phyloP scores from a whole-genome alignment of 208 protist species.

The Trypanosoma lewisi region DNA sequence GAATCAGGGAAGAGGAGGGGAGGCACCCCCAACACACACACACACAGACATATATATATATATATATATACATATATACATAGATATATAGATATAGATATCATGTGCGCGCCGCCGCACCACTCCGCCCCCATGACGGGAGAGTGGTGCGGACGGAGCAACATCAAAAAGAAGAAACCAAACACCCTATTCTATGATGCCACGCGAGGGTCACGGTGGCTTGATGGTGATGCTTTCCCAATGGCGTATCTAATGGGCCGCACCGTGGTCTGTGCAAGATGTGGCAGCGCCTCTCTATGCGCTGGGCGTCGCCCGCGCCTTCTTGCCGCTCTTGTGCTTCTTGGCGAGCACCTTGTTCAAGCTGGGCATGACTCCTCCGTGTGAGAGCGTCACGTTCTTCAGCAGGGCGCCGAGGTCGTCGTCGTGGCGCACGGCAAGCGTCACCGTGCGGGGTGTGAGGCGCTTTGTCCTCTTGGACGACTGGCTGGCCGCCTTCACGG shows the following conservation, averaged over 20 bases:
- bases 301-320: constrained; percentile 48
- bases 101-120: too few species aligned
- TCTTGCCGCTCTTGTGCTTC: constrained; percentile 76
- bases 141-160: too few species aligned
- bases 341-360: constrained; percentile 74
- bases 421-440: constrained; percentile 78
- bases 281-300: constrained; percentile 25
- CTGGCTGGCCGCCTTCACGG: constrained; percentile 71
- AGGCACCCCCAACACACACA: too few species aligned
- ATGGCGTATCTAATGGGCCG: not conserved
- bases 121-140: too few species aligned
- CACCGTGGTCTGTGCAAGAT: not conserved
- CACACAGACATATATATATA: too few species aligned
- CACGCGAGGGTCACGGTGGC: too few species aligned
- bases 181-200: too few species aligned
- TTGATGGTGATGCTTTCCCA: too few species aligned
- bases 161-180: too few species aligned
- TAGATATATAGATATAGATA: too few species aligned
- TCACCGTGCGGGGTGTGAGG: constrained; percentile 70
- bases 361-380: constrained; percentile 79
- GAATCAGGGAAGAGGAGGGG: too few species aligned
- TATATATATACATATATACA: too few species aligned
- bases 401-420: constrained; percentile 65
- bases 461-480: constrained; percentile 63
- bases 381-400: constrained; percentile 74